These are phyloP conservation scores for Pythium brassicae DNA, from an alignment of 352 stramenopile genomes.

Conservation along the genomic window DNA sequence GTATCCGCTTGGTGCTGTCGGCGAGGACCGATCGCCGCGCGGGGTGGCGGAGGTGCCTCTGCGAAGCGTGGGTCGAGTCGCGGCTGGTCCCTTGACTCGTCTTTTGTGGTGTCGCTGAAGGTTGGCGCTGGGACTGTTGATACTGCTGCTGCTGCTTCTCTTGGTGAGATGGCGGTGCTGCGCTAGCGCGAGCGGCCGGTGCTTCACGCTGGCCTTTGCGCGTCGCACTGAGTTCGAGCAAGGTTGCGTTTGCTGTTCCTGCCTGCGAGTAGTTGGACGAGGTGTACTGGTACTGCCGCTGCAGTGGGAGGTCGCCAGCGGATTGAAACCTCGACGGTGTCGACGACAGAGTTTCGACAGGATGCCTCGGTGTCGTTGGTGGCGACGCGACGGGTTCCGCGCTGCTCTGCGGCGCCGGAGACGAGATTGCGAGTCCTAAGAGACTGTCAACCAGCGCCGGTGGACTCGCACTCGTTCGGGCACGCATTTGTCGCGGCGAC, in stretches of 20 bases:
- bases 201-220: neutral
- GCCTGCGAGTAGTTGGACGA: neutral
- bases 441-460: neutral
- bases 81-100: neutral
- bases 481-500: neutral
- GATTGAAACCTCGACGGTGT: neutral
- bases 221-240: neutral
- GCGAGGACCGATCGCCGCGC: conserved; percentile 4
- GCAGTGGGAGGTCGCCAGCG: neutral
- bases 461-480: neutral
- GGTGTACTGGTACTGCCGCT: neutral
- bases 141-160: neutral
- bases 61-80: neutral
- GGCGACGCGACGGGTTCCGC: neutral
- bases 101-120: neutral
- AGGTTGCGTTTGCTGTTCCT: neutral
- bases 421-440: conserved; percentile 6
- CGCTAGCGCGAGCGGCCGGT: neutral
- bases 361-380: neutral
- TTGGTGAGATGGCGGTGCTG: neutral
- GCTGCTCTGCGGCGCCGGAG: neutral
- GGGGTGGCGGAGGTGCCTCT: conserved; percentile 1
- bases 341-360: neutral
- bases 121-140: neutral
- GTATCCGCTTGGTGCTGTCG: conserved; percentile 1